Evolutionary conservation across 352 stramenopile species (phyloP).

Genomic region (Halophytophthora batemanensis): DNA sequence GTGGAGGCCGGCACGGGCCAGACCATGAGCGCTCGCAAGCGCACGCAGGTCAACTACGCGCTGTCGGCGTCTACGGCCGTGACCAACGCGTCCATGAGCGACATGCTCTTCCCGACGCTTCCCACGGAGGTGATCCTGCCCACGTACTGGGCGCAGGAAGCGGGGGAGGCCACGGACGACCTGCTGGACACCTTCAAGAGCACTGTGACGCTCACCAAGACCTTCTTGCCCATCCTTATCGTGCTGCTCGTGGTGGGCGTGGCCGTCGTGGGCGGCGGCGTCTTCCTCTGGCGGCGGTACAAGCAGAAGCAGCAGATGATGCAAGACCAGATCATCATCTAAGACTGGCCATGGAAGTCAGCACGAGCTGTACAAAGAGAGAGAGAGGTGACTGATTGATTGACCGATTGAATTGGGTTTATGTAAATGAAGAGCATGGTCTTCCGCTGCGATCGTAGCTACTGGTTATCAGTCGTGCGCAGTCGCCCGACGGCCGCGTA

Average conservation of each 20-base stretch:
- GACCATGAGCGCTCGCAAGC: conserved; percentile 67
- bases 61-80: conserved; percentile 39
- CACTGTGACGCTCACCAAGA: conserved; percentile 37
- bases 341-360: background rate
- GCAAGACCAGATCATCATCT: conserved; percentile 31
- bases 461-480: conserved; percentile 1
- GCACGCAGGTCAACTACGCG: conserved; percentile 54
- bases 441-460: background rate
- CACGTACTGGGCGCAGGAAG: conserved; percentile 59
- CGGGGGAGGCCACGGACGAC: conserved; percentile 32
- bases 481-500: conserved; percentile 90
- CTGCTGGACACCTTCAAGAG: conserved; percentile 50
- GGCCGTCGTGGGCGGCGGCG: conserved; percentile 28
- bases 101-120: conserved; percentile 55
- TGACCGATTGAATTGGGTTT: background rate
- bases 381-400: too few species aligned
- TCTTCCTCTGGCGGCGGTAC: conserved; percentile 43
- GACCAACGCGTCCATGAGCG: conserved; percentile 46
- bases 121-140: conserved; percentile 55
- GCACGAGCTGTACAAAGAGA: conserved; percentile 5
- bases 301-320: conserved; percentile 19
- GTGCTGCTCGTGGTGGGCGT: conserved; percentile 48
- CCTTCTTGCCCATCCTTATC: conserved; percentile 59
- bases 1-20: conserved; percentile 69
- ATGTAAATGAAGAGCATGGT: conserved; percentile 1